Conservation (phyloP, 257 asterid species). For the Jacaranda copaia region DNA sequence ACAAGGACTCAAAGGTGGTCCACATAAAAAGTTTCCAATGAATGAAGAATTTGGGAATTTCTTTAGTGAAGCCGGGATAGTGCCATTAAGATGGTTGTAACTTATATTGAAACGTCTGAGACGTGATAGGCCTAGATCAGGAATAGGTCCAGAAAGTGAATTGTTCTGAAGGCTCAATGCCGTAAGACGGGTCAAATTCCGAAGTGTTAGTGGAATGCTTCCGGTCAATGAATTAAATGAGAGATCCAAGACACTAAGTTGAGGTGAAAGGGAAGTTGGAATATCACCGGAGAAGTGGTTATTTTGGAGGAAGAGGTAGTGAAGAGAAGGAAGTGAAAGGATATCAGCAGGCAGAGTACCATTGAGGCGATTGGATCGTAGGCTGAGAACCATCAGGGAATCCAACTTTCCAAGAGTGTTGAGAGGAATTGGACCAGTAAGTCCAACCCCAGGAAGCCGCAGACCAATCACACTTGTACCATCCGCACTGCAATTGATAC, state of each 20-base stretch:
- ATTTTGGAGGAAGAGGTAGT: constrained; percentile 61
- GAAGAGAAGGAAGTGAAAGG: constrained; percentile 64
- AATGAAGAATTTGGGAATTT: constrained; percentile 72
- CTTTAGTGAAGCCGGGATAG: constrained; percentile 65
- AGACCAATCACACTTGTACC: constrained; percentile 52
- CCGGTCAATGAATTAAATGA: constrained; percentile 68
- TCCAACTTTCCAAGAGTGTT: constrained; percentile 56
- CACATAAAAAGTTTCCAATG: constrained; percentile 72
- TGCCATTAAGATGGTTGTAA: constrained; percentile 68
- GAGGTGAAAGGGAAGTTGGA: constrained; percentile 50
- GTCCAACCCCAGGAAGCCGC: constrained; percentile 79
- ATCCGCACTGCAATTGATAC: constrained; percentile 61
- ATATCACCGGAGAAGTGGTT: constrained; percentile 63
- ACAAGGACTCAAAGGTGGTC: constrained; percentile 70
- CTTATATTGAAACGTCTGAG: constrained; percentile 69
- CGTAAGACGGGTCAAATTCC: constrained; percentile 61
- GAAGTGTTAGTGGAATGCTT: constrained; percentile 49
- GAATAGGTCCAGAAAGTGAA: constrained; percentile 68
- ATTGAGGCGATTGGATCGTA: constrained; percentile 60
- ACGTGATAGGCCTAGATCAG: constrained; percentile 52
- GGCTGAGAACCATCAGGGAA: constrained; percentile 54
- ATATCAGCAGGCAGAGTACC: constrained; percentile 62
- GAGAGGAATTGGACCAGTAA: constrained; percentile 62
- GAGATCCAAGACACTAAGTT: constrained; percentile 57
- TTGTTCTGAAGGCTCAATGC: constrained; percentile 74